Evolutionary conservation across 106 monocot genomes (phyloP).

Genomic region (Platanthera zijinensis): DNA sequence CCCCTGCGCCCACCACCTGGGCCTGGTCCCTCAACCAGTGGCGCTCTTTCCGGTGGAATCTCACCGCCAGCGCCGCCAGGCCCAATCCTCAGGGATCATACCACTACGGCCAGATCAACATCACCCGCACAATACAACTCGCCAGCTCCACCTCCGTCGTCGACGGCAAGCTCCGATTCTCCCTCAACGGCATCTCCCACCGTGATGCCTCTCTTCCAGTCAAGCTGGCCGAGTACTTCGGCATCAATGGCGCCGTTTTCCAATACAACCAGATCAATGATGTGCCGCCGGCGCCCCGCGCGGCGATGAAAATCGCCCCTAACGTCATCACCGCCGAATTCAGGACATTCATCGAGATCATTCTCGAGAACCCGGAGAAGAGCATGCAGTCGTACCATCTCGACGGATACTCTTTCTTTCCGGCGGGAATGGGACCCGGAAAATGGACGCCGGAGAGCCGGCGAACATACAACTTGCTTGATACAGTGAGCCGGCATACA

Average conservation of each 20-base stretch:
- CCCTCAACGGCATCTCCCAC: constrained; percentile 43
- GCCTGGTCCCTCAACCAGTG: constrained; percentile 45
- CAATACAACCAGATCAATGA: constrained; percentile 29
- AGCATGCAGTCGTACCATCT: constrained; percentile 46
- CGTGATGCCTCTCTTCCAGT: constrained; percentile 14
- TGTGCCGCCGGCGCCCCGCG: constrained; percentile 5
- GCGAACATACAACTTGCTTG: constrained; percentile 33
- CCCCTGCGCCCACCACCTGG: constrained; percentile 20
- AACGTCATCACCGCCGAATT: constrained; percentile 28
- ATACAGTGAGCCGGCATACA: constrained; percentile 33
- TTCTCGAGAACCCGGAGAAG: constrained; percentile 51
- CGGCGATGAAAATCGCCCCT: constrained; percentile 14
- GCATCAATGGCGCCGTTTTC: constrained; percentile 16
- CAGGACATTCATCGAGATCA: constrained; percentile 46
- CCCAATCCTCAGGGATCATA: constrained; percentile 57
- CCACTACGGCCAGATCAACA: constrained; percentile 56
- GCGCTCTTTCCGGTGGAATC: constrained; percentile 44
- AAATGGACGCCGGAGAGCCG: constrained; percentile 27
- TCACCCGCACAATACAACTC: constrained; percentile 49
- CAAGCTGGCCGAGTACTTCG: constrained; percentile 47
- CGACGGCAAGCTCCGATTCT: constrained; percentile 33
- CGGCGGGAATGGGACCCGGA: constrained; percentile 32
- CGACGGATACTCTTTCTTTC: constrained; percentile 23
- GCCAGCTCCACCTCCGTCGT: constrained; percentile 7
- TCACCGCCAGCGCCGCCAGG: constrained; percentile 44